These are phyloP conservation scores for Vitellaria paradoxa DNA, from an alignment of 179 eudicot genomes.

Conservation along the genomic window DNA sequence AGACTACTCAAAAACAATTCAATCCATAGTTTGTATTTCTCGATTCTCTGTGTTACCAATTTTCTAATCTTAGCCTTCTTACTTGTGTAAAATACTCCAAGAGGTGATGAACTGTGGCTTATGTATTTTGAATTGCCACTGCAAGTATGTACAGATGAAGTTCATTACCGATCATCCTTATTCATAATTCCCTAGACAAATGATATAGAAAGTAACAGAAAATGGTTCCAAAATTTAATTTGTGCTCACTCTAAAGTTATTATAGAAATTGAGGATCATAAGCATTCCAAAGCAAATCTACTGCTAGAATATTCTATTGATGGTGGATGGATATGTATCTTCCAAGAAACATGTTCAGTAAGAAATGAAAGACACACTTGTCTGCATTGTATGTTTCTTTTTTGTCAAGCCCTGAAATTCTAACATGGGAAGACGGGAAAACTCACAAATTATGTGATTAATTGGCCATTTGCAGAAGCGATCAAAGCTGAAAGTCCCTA, in stretches of 20 bases:
- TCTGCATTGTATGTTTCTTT: not conserved
- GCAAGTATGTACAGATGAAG: not conserved
- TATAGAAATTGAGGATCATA: not conserved
- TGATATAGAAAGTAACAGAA: not conserved
- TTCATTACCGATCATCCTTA: not conserved
- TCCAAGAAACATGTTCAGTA: too few relatives aligned
- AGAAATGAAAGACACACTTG: too few relatives aligned
- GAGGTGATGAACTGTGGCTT: not conserved
- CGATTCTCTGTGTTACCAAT: too few relatives aligned
- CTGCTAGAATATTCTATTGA: too few relatives aligned
- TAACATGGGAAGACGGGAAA: not conserved
- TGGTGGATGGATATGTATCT: not conserved
- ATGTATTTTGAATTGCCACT: not conserved
- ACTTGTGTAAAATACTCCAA: too few relatives aligned
- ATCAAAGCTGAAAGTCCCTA: conserved; percentile 41
- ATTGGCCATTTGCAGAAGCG: conserved; percentile 52
- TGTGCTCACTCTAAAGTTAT: not conserved
- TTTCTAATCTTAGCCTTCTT: too few relatives aligned
- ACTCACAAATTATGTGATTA: conserved; percentile 5
- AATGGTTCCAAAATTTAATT: not conserved
- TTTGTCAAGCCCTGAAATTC: not conserved
- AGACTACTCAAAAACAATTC: too few relatives aligned
- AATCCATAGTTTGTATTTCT: too few relatives aligned
- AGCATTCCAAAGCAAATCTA: not conserved
- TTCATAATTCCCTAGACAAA: not conserved